Conservation (phyloP, 2,329 filamentous ascomycete genomes). For the Botrytis paeoniae region DNA sequence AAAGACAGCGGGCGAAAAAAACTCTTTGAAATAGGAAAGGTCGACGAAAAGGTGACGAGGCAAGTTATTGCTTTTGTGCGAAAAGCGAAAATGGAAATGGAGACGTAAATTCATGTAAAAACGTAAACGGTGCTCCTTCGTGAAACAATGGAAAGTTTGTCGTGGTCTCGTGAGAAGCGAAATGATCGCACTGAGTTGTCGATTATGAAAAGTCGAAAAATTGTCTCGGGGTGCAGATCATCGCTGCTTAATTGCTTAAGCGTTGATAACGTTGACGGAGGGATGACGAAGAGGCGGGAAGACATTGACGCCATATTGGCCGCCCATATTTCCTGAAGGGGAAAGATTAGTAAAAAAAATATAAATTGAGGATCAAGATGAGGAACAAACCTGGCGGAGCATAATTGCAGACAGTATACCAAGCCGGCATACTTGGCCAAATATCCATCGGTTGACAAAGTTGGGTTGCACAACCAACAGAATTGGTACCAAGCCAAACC, state of each 20-base stretch:
- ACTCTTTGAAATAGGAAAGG: neutral
- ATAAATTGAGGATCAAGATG: neutral
- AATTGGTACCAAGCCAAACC: conserved; percentile 60
- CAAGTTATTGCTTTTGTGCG: neutral
- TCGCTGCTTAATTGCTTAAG: neutral
- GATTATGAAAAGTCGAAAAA: neutral
- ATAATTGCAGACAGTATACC: conserved; percentile 91
- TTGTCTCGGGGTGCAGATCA: neutral
- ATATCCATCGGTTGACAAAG: conserved; percentile 50
- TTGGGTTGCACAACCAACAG: conserved; percentile 59
- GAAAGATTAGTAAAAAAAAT: neutral
- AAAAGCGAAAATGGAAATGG: neutral
- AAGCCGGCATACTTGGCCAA: conserved; percentile 42
- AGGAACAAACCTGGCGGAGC: conserved; percentile 23
- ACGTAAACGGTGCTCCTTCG: neutral
- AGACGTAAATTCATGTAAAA: conserved; percentile 3
- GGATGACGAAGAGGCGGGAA: conserved; percentile 16
- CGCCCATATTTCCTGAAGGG: conserved; percentile 16
- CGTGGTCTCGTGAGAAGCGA: neutral
- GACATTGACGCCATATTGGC: conserved; percentile 19
- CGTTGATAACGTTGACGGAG: conserved; percentile 1
- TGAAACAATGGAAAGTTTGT: conserved; percentile 1
- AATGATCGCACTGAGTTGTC: neutral
- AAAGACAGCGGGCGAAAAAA: neutral
- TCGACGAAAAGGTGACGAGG: neutral